Conservation (phyloP, 768 basidiomycete species). For the Leccinum barrowsii region DNA sequence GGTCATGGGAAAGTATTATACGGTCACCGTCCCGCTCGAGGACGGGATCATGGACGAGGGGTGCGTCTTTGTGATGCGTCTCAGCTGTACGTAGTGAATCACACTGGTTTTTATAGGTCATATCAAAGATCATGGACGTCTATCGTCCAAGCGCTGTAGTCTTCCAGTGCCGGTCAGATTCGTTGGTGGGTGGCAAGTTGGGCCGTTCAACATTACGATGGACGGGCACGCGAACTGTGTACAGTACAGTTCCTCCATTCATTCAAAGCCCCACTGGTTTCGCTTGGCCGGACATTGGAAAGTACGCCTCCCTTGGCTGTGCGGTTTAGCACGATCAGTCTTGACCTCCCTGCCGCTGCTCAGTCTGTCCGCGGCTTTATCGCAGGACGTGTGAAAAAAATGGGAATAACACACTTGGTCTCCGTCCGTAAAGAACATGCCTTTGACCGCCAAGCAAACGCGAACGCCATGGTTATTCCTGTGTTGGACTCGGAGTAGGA, state of each 20-base stretch:
- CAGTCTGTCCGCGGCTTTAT: conserved; percentile 34
- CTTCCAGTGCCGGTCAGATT: conserved; percentile 95
- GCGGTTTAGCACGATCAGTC: background rate
- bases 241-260: conserved; percentile 66
- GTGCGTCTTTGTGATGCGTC: conserved; percentile 41
- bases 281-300: conserved; percentile 58
- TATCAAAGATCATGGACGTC: conserved; percentile 82
- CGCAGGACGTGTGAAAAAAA: conserved; percentile 23
- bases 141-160: conserved; percentile 85
- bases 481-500: conserved; percentile 49
- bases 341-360: background rate
- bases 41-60: conserved; percentile 90
- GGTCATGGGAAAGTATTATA: conserved; percentile 60
- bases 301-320: conserved; percentile 21
- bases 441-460: conserved; percentile 34
- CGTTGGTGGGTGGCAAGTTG: conserved; percentile 89
- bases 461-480: conserved; percentile 31
- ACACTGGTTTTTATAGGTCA: conserved; percentile 50
- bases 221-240: conserved; percentile 92
- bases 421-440: conserved; percentile 41
- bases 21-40: conserved; percentile 85
- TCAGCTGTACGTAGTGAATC: background rate
- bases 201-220: conserved; percentile 96
- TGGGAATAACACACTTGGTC: conserved; percentile 37
- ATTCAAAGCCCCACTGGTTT: conserved; percentile 80